phyloP scores from a whole-genome alignment of 768 basidiomycete genomes.

The Tremella mesenterica region DNA sequence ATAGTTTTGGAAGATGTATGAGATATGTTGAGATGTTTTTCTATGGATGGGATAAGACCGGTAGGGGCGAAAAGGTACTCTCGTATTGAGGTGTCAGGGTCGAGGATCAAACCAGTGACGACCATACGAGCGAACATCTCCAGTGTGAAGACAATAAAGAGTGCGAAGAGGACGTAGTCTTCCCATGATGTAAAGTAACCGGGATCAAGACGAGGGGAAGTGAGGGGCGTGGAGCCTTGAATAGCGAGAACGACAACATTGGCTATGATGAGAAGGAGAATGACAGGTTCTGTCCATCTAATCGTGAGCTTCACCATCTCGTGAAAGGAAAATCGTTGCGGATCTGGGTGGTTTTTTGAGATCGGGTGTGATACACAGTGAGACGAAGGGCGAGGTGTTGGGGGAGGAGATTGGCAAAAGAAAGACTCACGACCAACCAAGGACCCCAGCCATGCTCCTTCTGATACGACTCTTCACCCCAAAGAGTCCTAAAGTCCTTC shows the following conservation, averaged over 20 bases:
- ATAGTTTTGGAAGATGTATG: background rate
- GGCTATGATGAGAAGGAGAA: constrained; percentile 72
- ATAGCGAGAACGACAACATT: constrained; percentile 74
- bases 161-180: constrained; percentile 69
- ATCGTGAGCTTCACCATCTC: background rate
- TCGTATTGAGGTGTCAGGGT: constrained; percentile 53
- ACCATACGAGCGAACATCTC: constrained; percentile 83
- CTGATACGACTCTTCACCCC: constrained; percentile 62
- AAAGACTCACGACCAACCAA: constrained; percentile 62
- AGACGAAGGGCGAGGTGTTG: too few relatives aligned
- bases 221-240: constrained; percentile 60
- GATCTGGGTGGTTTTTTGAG: too few relatives aligned
- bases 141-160: constrained; percentile 82
- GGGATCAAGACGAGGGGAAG: constrained; percentile 23
- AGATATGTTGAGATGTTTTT: constrained; percentile 8
- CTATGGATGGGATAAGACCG: constrained; percentile 10
- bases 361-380: too few relatives aligned
- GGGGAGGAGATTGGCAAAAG: background rate
- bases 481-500: constrained; percentile 68
- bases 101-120: constrained; percentile 78
- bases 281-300: constrained; percentile 73
- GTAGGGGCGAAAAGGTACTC: constrained; percentile 12
- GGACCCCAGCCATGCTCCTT: constrained; percentile 56
- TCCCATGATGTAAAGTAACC: constrained; percentile 89
- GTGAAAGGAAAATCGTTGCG: too few relatives aligned